Evolutionary conservation across 2,329 filamentous ascomycete genomes (phyloP), one percentile per base, ranked within the genome.

Genomic region (Xylariaceae sp.): DNA sequence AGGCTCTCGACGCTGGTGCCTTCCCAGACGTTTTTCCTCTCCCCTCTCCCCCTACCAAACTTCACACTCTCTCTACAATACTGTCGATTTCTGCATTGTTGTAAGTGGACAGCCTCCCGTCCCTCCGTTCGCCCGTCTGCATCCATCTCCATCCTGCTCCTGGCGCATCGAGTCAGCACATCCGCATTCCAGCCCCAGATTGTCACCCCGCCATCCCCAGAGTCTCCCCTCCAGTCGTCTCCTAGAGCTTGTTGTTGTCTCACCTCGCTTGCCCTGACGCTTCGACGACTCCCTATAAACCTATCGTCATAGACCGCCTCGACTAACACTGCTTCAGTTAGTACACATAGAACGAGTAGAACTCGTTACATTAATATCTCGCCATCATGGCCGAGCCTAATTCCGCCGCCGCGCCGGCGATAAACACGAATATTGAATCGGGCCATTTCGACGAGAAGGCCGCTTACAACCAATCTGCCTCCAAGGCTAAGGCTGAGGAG

Each of bases 381-480:
- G 69, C 71, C 71, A 70, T 67, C 66, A 85, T 85, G 83, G 82
- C 82, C 70, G 82, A 85, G 72, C 74, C 77, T 70, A 79, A 79
- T 70, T 71, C 73, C 67, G 73, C 75, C 74, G 77, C 75, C 72
- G 78, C 80, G 66, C 82, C 82, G 68, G 82, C 82, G 75, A 77
- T 87, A 68, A 79, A 84, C 71, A 86, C 84, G 71, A 81, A 81
- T 73, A 86, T 87, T 69, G 84, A 86, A 73, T 82, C 82, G 66
- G 84, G 84, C 66, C 76, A 79, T 72, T 87, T 88, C 73, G 80
- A 86, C 73, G 85, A 88, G 78, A 87, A 87, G 79, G 75, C 74
- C 59, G 76, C 73, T 39, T 69, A 70, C 57, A 62, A 66, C 65
- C 69, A 70, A 45, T 67, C 72, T 51, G 64, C 73, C 60, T 73